Conservation (phyloP, 257 asterid species). For the Solanum gandarillasii region DNA sequence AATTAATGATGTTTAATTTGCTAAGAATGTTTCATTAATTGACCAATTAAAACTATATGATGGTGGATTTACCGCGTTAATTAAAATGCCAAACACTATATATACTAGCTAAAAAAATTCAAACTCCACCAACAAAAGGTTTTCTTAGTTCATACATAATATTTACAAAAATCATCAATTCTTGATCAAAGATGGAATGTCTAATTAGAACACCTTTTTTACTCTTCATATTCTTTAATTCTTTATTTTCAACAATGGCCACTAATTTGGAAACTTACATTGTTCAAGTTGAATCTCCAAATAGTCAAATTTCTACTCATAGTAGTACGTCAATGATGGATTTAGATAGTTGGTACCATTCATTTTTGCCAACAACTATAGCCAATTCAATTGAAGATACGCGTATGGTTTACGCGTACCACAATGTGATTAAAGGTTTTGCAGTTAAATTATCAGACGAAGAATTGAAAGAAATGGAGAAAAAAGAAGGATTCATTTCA, state of each 20-base stretch:
- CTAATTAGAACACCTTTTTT: neutral
- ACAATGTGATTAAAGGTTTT: neutral
- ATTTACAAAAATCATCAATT: neutral
- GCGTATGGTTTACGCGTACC: neutral
- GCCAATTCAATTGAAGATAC: neutral
- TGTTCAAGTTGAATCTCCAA: neutral
- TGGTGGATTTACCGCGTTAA: neutral
- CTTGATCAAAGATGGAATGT: neutral
- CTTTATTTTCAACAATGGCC: neutral
- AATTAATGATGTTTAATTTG: neutral
- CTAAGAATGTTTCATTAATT: neutral
- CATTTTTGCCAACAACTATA: neutral
- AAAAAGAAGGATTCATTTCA: neutral
- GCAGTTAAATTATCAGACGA: neutral
- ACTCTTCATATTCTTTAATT: neutral
- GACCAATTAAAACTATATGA: neutral
- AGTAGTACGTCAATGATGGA: neutral
- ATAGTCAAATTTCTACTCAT: neutral
- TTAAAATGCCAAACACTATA: neutral
- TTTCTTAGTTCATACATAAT: neutral
- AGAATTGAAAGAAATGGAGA: neutral
- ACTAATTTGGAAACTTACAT: neutral
- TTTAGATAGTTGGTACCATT: neutral
- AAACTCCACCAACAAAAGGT: neutral
- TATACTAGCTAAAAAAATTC: neutral